Base-by-base conservation (phyloP, 2,329 filamentous ascomycete species). In the Zymoseptoria crescenta region DNA sequence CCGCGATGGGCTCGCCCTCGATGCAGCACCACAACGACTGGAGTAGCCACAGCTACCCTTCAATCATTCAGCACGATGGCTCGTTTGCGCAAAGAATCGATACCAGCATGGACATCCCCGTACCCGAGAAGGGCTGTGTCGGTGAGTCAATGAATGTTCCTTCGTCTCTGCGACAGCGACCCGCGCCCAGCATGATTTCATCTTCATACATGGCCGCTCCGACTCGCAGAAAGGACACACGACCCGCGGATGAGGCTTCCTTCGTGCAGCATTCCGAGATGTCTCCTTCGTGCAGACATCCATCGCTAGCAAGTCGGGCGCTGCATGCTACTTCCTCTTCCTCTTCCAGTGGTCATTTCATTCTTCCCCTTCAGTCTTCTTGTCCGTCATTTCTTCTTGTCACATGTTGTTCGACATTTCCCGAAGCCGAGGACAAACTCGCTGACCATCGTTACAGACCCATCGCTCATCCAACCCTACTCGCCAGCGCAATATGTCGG, bases 1-100 rank as follows among this genome's bases (percentile, higher is more conserved):
- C 79, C 9, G 72, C 76, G 16, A 76, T 78, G 64, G 78, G 76
- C 50, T 82, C 80, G 5, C 80, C 80, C 28, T 76, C 82, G 80
- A 29, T 87, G 80, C 55, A 84, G 80, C 69, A 79, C 81, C 62
- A 90, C 80, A 24, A 87, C 83, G 59, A 85, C 74, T 58, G 82
- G 82, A 61, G 77, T 78, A 67, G 81, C 55, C 63, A 64, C 27
- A 80, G 55, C 77, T 87, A 57, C 64, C 86, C 86, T 29, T 76
- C 79, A 68, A 87, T 90, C 62, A 82, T 88, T 55, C 79, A 81
- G 65, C 77, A 81, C 69, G 77, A 81, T 60, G 77, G 79, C 69
- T 81, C 81, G 70, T 79, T 76, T 63, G 77, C 81, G 64, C 75
- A 80, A 49, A 82, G 88, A 68, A 74, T 81, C 54, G 83, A 84